Percentiles rank a stretch among this genome's conserved stretches.
Conservation (phyloP, 148 eudicot genomes). For the Rhododendron simsii region DNA sequence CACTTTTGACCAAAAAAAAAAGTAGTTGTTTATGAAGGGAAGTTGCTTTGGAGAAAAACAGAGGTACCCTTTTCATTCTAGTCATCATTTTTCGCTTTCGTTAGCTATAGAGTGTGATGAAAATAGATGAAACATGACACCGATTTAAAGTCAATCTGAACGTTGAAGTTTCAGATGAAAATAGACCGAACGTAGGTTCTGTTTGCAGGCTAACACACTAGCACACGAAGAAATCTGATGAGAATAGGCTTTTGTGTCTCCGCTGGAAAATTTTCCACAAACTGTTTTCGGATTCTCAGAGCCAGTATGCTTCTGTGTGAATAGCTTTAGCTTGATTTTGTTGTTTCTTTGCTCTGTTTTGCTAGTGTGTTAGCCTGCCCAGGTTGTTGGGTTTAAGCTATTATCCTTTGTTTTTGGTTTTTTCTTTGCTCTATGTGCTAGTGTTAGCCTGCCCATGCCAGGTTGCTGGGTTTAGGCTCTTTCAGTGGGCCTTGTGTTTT, state of each 20-base stretch:
- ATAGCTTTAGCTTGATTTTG: neutral
- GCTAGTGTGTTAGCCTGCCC: too few species aligned
- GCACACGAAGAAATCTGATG: neutral
- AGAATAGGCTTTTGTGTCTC: neutral
- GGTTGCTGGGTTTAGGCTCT: neutral
- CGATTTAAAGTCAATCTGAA: neutral
- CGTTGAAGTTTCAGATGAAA: neutral
- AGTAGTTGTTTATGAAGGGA: neutral
- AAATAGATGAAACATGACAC: neutral
- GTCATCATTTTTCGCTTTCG: neutral
- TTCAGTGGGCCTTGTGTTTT: neutral
- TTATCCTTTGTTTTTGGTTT: neutral
- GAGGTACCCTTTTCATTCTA: neutral
- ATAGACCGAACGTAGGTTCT: neutral
- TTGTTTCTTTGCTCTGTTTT: too few species aligned
- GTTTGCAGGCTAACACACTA: neutral
- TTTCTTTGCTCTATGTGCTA: neutral
- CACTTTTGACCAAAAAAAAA: too few species aligned
- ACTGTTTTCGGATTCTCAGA: neutral
- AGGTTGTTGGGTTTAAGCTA: too few species aligned
- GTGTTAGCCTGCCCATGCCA: neutral
- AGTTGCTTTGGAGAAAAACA: neutral
- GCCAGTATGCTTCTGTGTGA: neutral
- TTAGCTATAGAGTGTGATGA: neutral
- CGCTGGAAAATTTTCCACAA: neutral